Percentiles rank a stretch among this genome's conserved stretches.
Conservation (phyloP, 2,329 filamentous ascomycete species). For the Fusarium chlamydosporum region DNA sequence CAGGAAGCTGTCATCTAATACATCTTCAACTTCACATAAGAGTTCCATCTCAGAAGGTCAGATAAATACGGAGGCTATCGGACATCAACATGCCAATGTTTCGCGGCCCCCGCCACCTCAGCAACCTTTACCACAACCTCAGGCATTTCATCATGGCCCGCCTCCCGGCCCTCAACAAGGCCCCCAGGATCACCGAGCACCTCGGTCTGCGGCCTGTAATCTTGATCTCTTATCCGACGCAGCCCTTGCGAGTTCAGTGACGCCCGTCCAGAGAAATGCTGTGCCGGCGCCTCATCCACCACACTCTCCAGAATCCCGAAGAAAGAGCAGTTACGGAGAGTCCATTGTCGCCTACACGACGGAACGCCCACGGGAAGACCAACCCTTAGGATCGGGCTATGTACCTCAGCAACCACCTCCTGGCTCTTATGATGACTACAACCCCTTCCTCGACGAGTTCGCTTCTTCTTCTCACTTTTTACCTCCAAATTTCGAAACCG, state of each 20-base stretch:
- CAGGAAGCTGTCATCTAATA: constrained; percentile 66
- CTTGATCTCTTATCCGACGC: constrained; percentile 72
- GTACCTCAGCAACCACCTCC: constrained; percentile 50
- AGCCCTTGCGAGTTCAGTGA: constrained; percentile 70
- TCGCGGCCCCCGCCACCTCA: constrained; percentile 50
- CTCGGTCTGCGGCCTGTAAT: constrained; percentile 67
- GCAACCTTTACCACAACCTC: constrained; percentile 48
- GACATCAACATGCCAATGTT: constrained; percentile 56
- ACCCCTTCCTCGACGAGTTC: constrained; percentile 72
- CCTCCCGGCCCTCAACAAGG: constrained; percentile 56
- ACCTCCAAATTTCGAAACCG: constrained; percentile 67
- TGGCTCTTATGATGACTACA: constrained; percentile 68
- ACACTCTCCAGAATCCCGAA: constrained; percentile 57
- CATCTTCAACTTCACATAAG: constrained; percentile 59
- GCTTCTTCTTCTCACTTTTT: constrained; percentile 68
- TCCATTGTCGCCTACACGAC: constrained; percentile 59
- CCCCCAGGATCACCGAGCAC: constrained; percentile 63
- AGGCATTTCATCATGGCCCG: constrained; percentile 59
- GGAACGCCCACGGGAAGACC: constrained; percentile 65
- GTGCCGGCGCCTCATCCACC: constrained; percentile 61
- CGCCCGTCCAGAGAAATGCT: constrained; percentile 66
- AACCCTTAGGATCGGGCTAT: constrained; percentile 59
- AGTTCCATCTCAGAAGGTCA: constrained; percentile 64
- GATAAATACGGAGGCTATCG: constrained; percentile 63
- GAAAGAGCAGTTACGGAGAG: constrained; percentile 65